Percentiles rank a stretch among this genome's conserved stretches.
Evolutionary conservation across 73 alveolate species (phyloP).

Genomic region (Blepharisma stoltei): DNA sequence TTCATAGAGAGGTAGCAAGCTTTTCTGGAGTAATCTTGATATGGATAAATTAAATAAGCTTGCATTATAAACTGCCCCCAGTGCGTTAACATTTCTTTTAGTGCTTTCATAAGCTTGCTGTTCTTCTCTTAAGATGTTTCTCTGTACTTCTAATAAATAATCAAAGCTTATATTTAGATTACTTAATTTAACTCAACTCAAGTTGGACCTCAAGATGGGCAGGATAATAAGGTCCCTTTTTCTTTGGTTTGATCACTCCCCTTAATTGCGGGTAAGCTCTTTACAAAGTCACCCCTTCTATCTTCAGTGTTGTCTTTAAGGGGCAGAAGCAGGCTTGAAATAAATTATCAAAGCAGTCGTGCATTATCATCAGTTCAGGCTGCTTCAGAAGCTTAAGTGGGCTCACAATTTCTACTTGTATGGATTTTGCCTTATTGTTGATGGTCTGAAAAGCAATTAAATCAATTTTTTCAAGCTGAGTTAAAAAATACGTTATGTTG

Average conservation of each 20-base stretch:
- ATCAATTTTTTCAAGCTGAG: slow-evolving; percentile 31
- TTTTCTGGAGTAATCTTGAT: slow-evolving; percentile 3
- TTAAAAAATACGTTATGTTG: not conserved
- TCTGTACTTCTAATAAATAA: slow-evolving; percentile 33
- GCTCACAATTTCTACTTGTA: slow-evolving; percentile 37
- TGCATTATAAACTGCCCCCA: slow-evolving; percentile 9
- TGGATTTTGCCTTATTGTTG: slow-evolving; percentile 38
- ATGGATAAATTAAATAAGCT: slow-evolving; percentile 5
- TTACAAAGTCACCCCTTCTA: no score
- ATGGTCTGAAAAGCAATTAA: slow-evolving; percentile 36
- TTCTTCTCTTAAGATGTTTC: slow-evolving; percentile 31
- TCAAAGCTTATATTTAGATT: no score
- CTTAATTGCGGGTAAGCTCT: no score
- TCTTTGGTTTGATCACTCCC: no score
- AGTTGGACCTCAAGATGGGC: no score
- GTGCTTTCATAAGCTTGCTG: slow-evolving; percentile 29
- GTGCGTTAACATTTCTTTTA: not conserved
- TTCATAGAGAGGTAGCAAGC: not conserved
- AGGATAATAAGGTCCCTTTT: no score
- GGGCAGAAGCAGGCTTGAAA: no score
- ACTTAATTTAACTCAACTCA: no score
- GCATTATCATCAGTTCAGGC: slow-evolving; percentile 15
- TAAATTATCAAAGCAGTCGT: slow-evolving; percentile 39
- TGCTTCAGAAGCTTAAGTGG: not conserved
- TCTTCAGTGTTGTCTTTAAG: no score